Percentiles rank a stretch among this genome's conserved stretches.
phyloP scores from a whole-genome alignment of 2,329 filamentous ascomycete species.

The Botrytis fragariae region DNA sequence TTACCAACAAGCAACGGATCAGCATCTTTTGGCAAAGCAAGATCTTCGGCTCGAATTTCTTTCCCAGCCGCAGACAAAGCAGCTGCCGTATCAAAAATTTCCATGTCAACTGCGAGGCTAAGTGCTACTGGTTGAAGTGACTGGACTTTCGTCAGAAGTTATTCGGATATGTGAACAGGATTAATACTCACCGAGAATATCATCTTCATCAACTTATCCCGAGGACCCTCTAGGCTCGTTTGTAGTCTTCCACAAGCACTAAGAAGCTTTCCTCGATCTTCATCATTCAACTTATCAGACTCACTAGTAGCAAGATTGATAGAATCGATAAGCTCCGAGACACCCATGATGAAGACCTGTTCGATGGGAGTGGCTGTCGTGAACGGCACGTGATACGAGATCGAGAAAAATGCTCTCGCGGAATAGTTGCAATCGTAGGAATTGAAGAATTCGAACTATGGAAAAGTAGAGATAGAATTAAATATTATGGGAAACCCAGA shows the following conservation, averaged over 20 bases:
- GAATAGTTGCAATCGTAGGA: background rate
- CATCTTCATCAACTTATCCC: background rate
- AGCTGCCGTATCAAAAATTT: constrained; percentile 12
- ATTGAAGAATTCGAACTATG: fast-evolving
- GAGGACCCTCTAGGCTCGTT: background rate
- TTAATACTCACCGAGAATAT: background rate
- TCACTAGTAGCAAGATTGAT: background rate
- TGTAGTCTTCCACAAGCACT: background rate
- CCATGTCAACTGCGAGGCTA: constrained; percentile 7
- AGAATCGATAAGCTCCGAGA: constrained; percentile 11
- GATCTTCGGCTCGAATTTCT: constrained; percentile 9
- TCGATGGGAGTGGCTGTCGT: background rate
- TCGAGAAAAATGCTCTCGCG: background rate
- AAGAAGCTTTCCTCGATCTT: background rate
- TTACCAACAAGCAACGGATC: constrained; percentile 10
- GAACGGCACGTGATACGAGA: background rate
- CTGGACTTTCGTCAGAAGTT: background rate
- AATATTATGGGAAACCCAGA: background rate
- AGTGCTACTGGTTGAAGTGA: constrained; percentile 4
- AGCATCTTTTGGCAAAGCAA: background rate
- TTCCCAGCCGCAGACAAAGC: background rate
- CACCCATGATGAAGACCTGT: background rate
- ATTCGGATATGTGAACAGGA: background rate
- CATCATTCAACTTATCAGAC: background rate
- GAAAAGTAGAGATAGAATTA: fast-evolving